phyloP scores from a whole-genome alignment of 441 rosid species.

The Raphanus hybrid region DNA sequence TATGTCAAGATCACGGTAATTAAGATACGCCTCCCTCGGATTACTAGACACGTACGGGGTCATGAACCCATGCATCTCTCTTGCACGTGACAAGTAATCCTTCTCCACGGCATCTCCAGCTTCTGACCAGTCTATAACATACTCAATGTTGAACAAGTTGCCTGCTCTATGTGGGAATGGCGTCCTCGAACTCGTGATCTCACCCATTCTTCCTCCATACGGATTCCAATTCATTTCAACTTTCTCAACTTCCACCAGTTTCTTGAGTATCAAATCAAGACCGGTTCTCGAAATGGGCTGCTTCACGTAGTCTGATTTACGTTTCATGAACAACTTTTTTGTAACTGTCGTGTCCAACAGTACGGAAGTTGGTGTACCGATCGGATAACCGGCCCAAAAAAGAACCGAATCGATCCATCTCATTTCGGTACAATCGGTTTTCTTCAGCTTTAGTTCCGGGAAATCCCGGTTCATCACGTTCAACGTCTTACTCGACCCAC shows the following conservation, averaged over 20 bases:
- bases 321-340: constrained; percentile 35
- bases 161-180: constrained; percentile 50
- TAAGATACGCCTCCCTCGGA: constrained; percentile 49
- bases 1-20: constrained; percentile 48
- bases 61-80: constrained; percentile 50
- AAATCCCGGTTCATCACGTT: constrained; percentile 37
- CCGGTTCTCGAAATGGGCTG: constrained; percentile 33
- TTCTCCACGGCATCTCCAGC: constrained; percentile 35
- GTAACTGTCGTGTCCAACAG: constrained; percentile 25
- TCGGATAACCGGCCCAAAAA: constrained; percentile 35
- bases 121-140: constrained; percentile 34
- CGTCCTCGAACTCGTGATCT: constrained; percentile 42
- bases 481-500: constrained; percentile 32
- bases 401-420: constrained; percentile 52
- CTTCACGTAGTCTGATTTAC: constrained; percentile 52
- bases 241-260: constrained; percentile 36
- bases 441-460: constrained; percentile 42
- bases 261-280: constrained; percentile 38
- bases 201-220: constrained; percentile 50
- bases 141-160: constrained; percentile 46
- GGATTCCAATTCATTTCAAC: constrained; percentile 46
- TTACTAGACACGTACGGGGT: constrained; percentile 45
- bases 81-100: constrained; percentile 35
- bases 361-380: constrained; percentile 35
- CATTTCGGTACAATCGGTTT: constrained; percentile 43